phyloP scores from a whole-genome alignment of 305 asterid genomes.

The Fraxinus xanthoxyloides region DNA sequence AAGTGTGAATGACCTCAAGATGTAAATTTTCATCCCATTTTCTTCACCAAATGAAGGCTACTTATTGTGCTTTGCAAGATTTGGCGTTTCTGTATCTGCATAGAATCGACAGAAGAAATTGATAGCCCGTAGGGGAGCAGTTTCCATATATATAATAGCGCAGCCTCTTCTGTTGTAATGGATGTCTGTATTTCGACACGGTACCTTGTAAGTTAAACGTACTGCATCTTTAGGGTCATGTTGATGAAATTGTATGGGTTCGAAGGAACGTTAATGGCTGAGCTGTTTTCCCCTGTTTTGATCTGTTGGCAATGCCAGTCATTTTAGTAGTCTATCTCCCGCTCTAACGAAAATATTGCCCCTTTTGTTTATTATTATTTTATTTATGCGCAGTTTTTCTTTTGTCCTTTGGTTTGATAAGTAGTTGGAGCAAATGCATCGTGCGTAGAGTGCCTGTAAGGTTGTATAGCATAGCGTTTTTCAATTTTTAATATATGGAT shows the following conservation, averaged over 20 bases:
- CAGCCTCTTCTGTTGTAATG: not conserved
- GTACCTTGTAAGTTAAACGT: not conserved
- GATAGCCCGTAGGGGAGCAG: not conserved
- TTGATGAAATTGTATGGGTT: not conserved
- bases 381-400: not conserved
- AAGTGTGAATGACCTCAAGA: not conserved
- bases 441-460: not conserved
- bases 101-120: not conserved
- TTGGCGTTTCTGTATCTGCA: not conserved
- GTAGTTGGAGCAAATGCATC: not conserved
- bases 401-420: not conserved
- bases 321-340: not conserved
- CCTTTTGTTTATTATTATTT: not conserved
- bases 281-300: not conserved
- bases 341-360: not conserved
- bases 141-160: not conserved
- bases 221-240: not conserved
- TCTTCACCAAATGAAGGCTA: not conserved
- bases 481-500: no score
- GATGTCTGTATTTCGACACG: not conserved
- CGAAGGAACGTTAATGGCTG: not conserved
- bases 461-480: not conserved
- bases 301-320: not conserved
- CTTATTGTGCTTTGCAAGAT: not conserved
- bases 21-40: not conserved